Evolutionary conservation across 164 flowering plant species (phyloP).

Genomic region (Litsea cubeba): DNA sequence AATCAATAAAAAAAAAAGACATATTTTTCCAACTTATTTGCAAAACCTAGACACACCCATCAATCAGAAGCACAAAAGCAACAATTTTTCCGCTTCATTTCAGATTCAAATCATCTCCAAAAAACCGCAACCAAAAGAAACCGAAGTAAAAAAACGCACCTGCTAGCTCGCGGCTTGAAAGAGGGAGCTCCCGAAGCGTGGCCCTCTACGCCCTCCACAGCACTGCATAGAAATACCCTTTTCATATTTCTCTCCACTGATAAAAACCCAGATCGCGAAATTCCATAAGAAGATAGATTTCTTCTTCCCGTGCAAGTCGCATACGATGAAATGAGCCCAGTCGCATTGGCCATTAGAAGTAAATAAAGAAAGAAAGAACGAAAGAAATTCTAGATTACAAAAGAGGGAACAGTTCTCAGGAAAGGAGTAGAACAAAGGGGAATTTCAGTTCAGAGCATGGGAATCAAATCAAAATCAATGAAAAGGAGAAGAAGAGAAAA

Average conservation of each 20-base stretch:
- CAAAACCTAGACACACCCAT: background rate
- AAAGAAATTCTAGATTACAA: background rate
- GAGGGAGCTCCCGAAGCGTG: conserved; percentile 28
- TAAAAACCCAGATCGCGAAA: conserved; percentile 42
- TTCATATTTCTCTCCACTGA: conserved; percentile 14
- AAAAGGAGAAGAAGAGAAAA: conserved; percentile 4
- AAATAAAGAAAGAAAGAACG: background rate
- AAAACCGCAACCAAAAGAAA: background rate
- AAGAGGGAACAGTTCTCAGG: background rate
- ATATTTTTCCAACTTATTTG: background rate
- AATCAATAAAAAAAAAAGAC: background rate
- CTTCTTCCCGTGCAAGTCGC: conserved; percentile 29
- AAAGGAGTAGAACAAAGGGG: background rate
- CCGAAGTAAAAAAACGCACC: conserved; percentile 24
- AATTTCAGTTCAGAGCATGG: background rate
- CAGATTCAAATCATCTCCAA: no score
- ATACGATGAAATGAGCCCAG: conserved; percentile 41
- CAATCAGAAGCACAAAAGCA: background rate
- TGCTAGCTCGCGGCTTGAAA: conserved; percentile 37
- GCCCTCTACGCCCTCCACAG: conserved; percentile 30
- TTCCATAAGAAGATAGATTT: conserved; percentile 23
- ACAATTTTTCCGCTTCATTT: background rate
- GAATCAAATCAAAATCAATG: background rate
- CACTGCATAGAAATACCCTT: conserved; percentile 33
- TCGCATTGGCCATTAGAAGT: conserved; percentile 47